Evolutionary conservation across 352 stramenopile genomes (phyloP).

Genomic region (Elongisporangium prolatum): DNA sequence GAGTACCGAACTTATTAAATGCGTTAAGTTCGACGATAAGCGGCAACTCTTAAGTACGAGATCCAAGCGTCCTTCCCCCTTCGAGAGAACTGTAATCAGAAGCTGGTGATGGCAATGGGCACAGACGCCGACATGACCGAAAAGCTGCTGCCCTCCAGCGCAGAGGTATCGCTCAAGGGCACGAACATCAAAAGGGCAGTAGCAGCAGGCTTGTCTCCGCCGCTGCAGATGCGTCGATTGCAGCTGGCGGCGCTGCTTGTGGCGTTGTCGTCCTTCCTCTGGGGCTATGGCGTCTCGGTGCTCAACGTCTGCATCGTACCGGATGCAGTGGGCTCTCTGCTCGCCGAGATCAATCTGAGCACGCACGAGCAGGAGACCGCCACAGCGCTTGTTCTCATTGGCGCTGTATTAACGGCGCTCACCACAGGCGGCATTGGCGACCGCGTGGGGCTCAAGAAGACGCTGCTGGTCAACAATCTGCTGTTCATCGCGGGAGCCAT

Average conservation of each 20-base stretch:
- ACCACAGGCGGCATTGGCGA: constrained; percentile 46
- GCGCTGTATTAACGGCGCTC: constrained; percentile 62
- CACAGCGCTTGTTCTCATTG: constrained; percentile 68
- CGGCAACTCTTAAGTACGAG: no score
- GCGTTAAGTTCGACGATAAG: no score
- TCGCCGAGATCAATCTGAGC: constrained; percentile 67
- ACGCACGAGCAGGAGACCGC: constrained; percentile 70
- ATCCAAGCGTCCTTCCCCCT: no score
- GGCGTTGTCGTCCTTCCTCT: constrained; percentile 76
- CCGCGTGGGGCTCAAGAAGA: constrained; percentile 55
- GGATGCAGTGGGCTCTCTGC: constrained; percentile 60
- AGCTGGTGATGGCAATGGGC: constrained; percentile 9
- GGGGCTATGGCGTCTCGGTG: constrained; percentile 61
- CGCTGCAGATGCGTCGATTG: constrained; percentile 20
- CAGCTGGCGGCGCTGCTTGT: constrained; percentile 54
- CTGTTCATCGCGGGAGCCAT: constrained; percentile 58
- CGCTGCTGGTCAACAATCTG: constrained; percentile 66
- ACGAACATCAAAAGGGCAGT: background rate
- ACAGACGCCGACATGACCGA: constrained; percentile 31
- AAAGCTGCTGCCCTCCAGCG: constrained; percentile 25
- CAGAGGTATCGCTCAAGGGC: constrained; percentile 3
- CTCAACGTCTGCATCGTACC: constrained; percentile 81
- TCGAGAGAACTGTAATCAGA: no score
- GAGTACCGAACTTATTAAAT: no score
- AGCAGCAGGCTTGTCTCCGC: background rate